A percentile compares a stretch with the other conserved stretches of the same genome.
Evolutionary conservation across 2,329 filamentous ascomycete species (phyloP).

Genomic region (Penicillium sp.): DNA sequence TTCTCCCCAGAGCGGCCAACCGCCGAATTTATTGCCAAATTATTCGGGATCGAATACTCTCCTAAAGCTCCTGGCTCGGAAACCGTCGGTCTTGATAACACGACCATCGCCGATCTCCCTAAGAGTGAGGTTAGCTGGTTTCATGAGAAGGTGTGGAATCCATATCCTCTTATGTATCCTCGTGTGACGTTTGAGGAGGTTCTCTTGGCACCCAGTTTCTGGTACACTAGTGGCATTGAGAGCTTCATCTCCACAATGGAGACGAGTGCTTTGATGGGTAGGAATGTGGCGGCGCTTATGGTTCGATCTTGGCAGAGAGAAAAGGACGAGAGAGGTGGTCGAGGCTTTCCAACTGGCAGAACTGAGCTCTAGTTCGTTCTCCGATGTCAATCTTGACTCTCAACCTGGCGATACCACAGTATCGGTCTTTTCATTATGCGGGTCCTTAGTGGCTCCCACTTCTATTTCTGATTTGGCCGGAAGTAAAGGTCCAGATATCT

Average conservation of each 20-base stretch:
- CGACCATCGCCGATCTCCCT: constrained; percentile 35
- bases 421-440: background rate
- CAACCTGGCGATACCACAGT: background rate
- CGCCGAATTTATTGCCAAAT: constrained; percentile 46
- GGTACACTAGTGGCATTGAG: constrained; percentile 72
- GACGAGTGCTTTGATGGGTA: constrained; percentile 85
- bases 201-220: constrained; percentile 54
- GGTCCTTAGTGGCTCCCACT: background rate
- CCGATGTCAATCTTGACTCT: background rate
- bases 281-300: constrained; percentile 59
- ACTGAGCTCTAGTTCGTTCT: constrained; percentile 10
- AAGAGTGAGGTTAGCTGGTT: constrained; percentile 67
- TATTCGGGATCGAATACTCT: constrained; percentile 48
- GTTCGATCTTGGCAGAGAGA: constrained; percentile 51
- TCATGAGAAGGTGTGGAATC: constrained; percentile 73
- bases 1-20: constrained; percentile 58
- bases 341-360: background rate
- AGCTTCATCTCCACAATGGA: constrained; percentile 98
- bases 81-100: constrained; percentile 14
- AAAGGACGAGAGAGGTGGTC: background rate
- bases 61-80: constrained; percentile 4
- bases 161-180: constrained; percentile 83
- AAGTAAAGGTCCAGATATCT: background rate
- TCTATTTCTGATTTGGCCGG: background rate
- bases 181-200: constrained; percentile 84